Evolutionary conservation across 108 stramenopile genomes (phyloP).

Genomic region (Pelagomonas calceolata): DNA sequence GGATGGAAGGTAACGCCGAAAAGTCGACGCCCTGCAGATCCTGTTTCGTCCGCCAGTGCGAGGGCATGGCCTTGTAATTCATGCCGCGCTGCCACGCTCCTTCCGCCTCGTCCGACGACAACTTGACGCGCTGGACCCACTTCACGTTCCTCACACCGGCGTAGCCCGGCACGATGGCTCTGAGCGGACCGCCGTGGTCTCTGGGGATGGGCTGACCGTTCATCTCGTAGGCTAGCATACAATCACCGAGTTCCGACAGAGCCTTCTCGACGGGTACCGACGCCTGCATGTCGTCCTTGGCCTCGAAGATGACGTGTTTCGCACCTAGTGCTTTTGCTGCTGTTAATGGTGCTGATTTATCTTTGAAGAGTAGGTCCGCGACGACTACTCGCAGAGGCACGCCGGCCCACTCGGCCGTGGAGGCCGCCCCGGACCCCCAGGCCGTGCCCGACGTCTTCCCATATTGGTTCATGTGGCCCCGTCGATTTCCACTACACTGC

Average conservation of each 20-base stretch:
- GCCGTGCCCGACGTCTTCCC: slow-evolving; percentile 69
- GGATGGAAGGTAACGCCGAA: slow-evolving; percentile 26
- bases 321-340: not conserved
- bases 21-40: slow-evolving; percentile 32
- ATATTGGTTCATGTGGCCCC: slow-evolving; percentile 62
- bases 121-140: slow-evolving; percentile 35
- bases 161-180: slow-evolving; percentile 83
- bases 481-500: slow-evolving; percentile 95
- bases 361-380: not conserved
- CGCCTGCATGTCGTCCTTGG: slow-evolving; percentile 64
- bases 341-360: not conserved
- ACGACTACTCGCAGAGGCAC: slow-evolving; percentile 54
- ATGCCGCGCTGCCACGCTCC: slow-evolving; percentile 39
- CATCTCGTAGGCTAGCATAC: slow-evolving; percentile 91
- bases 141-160: slow-evolving; percentile 49
- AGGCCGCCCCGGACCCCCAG: slow-evolving; percentile 83
- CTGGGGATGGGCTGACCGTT: slow-evolving; percentile 75
- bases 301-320: slow-evolving; percentile 66
- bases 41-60: slow-evolving; percentile 4
- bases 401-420: slow-evolving; percentile 86
- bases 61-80: slow-evolving; percentile 15
- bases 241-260: slow-evolving; percentile 68
- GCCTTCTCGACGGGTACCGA: slow-evolving; percentile 77
- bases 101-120: slow-evolving; percentile 16
- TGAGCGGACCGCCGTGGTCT: slow-evolving; percentile 89